A percentile compares a stretch with the other conserved stretches of the same genome.
Conservation (phyloP, 2,329 filamentous ascomycete genomes). For the Cadophora malorum region DNA sequence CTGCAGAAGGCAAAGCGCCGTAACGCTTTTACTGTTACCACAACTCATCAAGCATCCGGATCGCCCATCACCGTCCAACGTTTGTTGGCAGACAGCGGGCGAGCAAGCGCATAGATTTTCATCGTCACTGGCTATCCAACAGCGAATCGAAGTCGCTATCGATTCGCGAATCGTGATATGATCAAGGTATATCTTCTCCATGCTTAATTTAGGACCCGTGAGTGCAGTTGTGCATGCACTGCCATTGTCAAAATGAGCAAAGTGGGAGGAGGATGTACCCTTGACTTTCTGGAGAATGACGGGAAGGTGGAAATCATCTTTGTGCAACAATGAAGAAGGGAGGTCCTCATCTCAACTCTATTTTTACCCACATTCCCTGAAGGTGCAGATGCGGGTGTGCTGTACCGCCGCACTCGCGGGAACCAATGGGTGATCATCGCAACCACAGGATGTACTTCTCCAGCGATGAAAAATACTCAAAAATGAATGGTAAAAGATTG, state of each 20-base stretch:
- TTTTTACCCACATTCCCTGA: constrained; percentile 18
- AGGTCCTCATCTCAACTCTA: constrained; percentile 20
- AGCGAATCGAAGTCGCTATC: constrained; percentile 12
- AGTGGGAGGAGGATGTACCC: background rate
- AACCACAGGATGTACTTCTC: background rate
- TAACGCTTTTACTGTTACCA: background rate
- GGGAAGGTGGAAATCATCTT: constrained; percentile 3
- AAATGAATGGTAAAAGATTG: background rate
- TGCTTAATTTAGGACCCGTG: constrained; percentile 2
- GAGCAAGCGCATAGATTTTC: constrained; percentile 26
- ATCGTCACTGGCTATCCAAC: constrained; percentile 23
- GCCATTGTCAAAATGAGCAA: constrained; percentile 7
- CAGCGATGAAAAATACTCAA: background rate
- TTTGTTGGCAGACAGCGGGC: constrained; percentile 12
- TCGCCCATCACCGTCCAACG: background rate
- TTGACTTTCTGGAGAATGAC: constrained; percentile 17
- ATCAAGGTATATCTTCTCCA: constrained; percentile 7
- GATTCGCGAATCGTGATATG: constrained; percentile 14
- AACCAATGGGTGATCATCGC: constrained; percentile 11
- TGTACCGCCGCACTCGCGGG: background rate
- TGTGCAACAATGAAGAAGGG: constrained; percentile 1
- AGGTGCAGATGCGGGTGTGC: constrained; percentile 17
- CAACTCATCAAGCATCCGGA: constrained; percentile 13
- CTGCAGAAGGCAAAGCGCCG: constrained; percentile 6
- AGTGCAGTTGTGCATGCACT: constrained; percentile 15